Evolutionary conservation across 2,329 filamentous ascomycete genomes (phyloP), one percentile per base, ranked within the genome.

Genomic region (Zopfia rhizophila): DNA sequence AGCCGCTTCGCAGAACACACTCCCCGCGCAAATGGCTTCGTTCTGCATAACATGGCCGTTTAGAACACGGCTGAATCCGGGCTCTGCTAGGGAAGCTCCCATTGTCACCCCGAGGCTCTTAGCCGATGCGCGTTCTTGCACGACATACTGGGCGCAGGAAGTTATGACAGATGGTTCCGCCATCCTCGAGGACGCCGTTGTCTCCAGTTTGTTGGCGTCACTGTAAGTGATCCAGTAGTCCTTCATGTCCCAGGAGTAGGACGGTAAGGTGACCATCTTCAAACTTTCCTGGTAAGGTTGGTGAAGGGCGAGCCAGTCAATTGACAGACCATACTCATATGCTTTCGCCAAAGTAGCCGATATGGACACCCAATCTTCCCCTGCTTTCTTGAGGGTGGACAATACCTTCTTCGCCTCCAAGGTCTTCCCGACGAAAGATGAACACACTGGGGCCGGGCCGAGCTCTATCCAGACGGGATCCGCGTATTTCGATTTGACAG

Each of bases 231-330:
- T 61, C 70, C 71, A 74, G 57, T 70, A 72, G n/a, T 61, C 48
- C 48, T 74, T 72, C 11, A 62, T 29, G 21, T 74, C 56, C 59
- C 61, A 75, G 4, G 23, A 25, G 38, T 74, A 74, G 2, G 62
- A 43, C 2, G 85, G 58, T 0, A 62, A 44, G 2, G 28, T 12
- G 2, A 58, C 10, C 1, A 17, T 37, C 28, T 36, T 14, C 16
- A 41, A 51, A 0, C 28, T 42, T 3, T 18, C 4, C 14, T 24
- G 65, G 18, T 80, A 74, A 4, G 68, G 69, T 1, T 60, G 51
- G 42, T 78, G 72, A 49, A 81, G 82, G 19, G 77, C 73, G 4
- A 74, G 67, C 59, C 84, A 79, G 56, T 80, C 71, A 14, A 89
- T 69, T 6, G 76, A 69, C 2, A 84, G 56, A 0, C 85, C 86